Conservation (phyloP, 129 eudicot genomes). For the Daucus carota region DNA sequence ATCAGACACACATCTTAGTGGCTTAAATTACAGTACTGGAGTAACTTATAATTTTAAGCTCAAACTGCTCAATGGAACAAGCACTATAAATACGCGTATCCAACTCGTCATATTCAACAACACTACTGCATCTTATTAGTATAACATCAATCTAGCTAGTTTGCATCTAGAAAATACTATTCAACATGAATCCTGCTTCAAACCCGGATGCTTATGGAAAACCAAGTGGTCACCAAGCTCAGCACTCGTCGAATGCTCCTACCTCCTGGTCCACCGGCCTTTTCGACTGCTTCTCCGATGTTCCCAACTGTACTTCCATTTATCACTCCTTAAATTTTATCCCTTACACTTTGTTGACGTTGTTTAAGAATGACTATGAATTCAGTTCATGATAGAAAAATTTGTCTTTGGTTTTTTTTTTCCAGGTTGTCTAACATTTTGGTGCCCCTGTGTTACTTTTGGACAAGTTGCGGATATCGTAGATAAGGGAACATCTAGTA, state of each 20-base stretch:
- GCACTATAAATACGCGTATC: no score
- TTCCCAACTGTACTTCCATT: neutral
- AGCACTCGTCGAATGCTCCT: neutral
- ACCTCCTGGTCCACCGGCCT: constrained; percentile 7
- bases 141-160: no score
- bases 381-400: no score
- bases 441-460: constrained; percentile 6
- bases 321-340: neutral
- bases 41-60: no score
- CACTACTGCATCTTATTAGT: neutral
- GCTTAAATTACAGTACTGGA: no score
- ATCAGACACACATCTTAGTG: no score
- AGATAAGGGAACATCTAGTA: neutral
- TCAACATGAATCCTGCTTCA: neutral
- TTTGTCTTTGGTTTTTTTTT: neutral
- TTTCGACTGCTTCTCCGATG: constrained; percentile 8
- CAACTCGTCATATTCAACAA: no score
- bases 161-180: neutral
- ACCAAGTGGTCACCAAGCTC: neutral
- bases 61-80: no score
- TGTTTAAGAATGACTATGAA: neutral
- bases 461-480: constrained; percentile 8
- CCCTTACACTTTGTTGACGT: neutral
- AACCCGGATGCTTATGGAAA: neutral
- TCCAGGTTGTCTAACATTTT: constrained; percentile 9